These are phyloP conservation scores for Coniochaeta pulveracea DNA, from an alignment of 2,329 filamentous ascomycete species.

Conservation along the genomic window DNA sequence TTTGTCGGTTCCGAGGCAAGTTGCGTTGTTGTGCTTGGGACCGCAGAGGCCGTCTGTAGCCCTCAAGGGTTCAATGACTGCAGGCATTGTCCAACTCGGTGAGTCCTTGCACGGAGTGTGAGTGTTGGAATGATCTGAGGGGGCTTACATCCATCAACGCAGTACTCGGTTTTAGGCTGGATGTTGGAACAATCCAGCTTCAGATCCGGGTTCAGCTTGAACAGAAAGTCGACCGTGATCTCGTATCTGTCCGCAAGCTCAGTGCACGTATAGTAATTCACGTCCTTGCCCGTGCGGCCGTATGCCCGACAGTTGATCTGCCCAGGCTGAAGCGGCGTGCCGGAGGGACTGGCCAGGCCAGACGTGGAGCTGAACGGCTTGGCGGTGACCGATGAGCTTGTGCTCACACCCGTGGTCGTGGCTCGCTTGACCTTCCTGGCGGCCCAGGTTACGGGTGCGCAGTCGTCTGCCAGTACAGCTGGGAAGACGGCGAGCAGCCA, in stretches of 20 bases:
- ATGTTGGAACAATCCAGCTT: slow-evolving; percentile 17
- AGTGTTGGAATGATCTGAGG: not conserved
- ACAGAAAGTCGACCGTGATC: slow-evolving; percentile 14
- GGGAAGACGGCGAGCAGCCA: slow-evolving; percentile 7
- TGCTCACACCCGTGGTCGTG: not conserved
- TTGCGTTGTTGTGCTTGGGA: slow-evolving; percentile 17
- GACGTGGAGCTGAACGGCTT: not conserved
- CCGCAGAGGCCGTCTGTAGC: slow-evolving; percentile 17
- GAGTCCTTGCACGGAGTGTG: no score
- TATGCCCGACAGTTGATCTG: slow-evolving; percentile 13
- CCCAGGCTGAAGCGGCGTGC: slow-evolving; percentile 6
- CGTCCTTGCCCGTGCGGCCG: slow-evolving; percentile 6
- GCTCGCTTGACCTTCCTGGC: not conserved
- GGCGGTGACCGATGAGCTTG: not conserved
- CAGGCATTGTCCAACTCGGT: no score
- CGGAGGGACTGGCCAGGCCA: not conserved
- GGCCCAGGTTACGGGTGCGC: not conserved
- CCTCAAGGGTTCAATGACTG: slow-evolving; percentile 14
- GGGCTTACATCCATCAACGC: slow-evolving; percentile 17
- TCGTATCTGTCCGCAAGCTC: slow-evolving; percentile 11
- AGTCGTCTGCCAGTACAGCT: not conserved
- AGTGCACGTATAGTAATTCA: slow-evolving; percentile 17
- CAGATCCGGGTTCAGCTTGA: slow-evolving; percentile 16
- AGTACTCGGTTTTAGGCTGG: slow-evolving; percentile 16
- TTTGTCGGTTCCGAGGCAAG: slow-evolving; percentile 14